Evolutionary conservation across 2,329 filamentous ascomycete species (phyloP).

Genomic region (Ambrosiella cleistominuta): DNA sequence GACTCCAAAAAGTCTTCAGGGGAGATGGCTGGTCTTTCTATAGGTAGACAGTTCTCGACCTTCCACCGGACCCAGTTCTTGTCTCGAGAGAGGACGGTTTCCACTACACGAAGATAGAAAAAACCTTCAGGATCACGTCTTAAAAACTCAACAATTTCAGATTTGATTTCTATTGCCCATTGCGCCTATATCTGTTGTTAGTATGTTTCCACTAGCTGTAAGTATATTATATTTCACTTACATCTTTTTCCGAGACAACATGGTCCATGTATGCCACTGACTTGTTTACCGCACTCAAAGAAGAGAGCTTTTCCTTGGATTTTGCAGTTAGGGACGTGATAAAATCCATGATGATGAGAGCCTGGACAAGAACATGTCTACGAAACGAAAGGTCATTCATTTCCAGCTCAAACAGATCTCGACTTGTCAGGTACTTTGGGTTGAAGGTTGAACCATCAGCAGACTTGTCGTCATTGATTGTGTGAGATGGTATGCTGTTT

Average conservation of each 20-base stretch:
- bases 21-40: constrained; percentile 57
- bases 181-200: constrained; percentile 31
- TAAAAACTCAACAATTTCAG: constrained; percentile 65
- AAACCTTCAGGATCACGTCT: constrained; percentile 66
- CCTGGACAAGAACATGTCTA: constrained; percentile 85
- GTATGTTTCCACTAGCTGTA: not conserved
- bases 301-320: constrained; percentile 61
- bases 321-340: constrained; percentile 73
- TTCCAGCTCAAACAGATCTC: constrained; percentile 90
- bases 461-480: not conserved
- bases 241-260: constrained; percentile 64
- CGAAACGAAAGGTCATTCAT: constrained; percentile 90
- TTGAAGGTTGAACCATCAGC: constrained; percentile 43
- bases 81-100: constrained; percentile 84
- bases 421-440: constrained; percentile 94
- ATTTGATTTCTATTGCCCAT: constrained; percentile 69
- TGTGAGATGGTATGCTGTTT: not conserved
- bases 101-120: constrained; percentile 92
- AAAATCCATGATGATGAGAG: constrained; percentile 87
- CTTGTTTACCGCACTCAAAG: constrained; percentile 54
- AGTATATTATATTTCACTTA: constrained; percentile 26
- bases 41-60: constrained; percentile 76
- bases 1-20: constrained; percentile 52
- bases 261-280: constrained; percentile 70
- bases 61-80: constrained; percentile 99